Conservation (phyloP, 2,329 filamentous ascomycete genomes). For the Phialemoniopsis sp. region DNA sequence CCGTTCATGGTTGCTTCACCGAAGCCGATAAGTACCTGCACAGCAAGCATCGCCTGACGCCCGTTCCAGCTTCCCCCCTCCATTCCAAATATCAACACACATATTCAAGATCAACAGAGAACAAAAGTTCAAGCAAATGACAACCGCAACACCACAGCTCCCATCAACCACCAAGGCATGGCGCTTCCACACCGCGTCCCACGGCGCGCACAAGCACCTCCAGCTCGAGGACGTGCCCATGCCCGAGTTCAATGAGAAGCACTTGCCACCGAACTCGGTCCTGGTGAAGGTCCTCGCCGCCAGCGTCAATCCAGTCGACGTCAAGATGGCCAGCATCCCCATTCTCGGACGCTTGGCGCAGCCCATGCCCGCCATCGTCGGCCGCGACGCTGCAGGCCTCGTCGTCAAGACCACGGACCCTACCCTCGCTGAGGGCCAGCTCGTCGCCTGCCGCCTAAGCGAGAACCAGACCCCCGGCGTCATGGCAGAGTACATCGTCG, state of each 20-base stretch:
- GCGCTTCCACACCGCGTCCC: slow-evolving; percentile 10
- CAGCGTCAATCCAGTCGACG: slow-evolving; percentile 44
- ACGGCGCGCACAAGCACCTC: slow-evolving; percentile 25
- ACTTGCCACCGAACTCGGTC: slow-evolving; percentile 23
- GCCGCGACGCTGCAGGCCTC: slow-evolving; percentile 47
- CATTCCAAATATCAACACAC: no score
- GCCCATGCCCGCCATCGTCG: slow-evolving; percentile 36
- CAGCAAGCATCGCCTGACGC: no score
- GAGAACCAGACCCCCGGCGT: slow-evolving; percentile 8
- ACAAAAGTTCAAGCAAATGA: no score
- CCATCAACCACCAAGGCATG: slow-evolving; percentile 13
- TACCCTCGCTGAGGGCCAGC: slow-evolving; percentile 8
- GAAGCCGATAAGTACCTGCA: no score
- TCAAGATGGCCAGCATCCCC: slow-evolving; percentile 39
- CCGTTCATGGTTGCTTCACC: no score
- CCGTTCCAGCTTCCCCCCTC: no score
- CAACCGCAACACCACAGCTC: neutral
- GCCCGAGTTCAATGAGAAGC: slow-evolving; percentile 4
- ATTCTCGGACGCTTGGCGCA: slow-evolving; percentile 27
- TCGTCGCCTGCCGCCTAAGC: slow-evolving; percentile 10
- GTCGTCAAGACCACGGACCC: slow-evolving; percentile 26
- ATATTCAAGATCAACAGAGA: no score
- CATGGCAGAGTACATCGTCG: slow-evolving; percentile 12
- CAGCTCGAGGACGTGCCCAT: slow-evolving; percentile 16
- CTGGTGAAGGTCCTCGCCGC: slow-evolving; percentile 38